These are phyloP conservation scores for Solanum pennellii DNA, from an alignment of 257 asterid genomes.

Conservation along the genomic window DNA sequence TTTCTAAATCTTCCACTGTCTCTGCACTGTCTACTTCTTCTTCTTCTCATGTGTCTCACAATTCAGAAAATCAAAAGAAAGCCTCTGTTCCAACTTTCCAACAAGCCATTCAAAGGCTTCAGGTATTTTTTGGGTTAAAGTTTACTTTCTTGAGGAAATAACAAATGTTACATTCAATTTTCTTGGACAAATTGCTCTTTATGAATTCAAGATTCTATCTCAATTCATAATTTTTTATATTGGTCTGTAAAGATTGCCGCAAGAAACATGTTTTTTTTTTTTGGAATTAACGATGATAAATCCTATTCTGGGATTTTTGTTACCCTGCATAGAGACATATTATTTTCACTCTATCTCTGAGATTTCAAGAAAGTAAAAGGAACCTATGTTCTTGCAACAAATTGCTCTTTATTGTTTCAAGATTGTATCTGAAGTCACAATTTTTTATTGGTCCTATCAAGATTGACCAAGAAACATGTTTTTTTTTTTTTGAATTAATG, in stretches of 20 bases:
- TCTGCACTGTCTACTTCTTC: slow-evolving; percentile 22
- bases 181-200: neutral
- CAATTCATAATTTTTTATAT: neutral
- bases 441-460: neutral
- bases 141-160: neutral
- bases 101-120: slow-evolving; percentile 93
- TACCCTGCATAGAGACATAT: neutral
- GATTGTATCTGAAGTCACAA: neutral
- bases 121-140: slow-evolving; percentile 26
- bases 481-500: neutral
- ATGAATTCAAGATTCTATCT: neutral
- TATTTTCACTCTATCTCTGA: neutral
- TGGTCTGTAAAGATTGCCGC: neutral
- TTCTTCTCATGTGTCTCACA: neutral
- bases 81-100: slow-evolving; percentile 66
- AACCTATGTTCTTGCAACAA: neutral
- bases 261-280: neutral
- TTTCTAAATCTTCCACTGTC: slow-evolving; percentile 12
- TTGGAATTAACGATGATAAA: neutral
- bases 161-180: neutral
- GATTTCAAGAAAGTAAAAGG: neutral
- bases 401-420: neutral
- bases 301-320: neutral
- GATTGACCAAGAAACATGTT: neutral
- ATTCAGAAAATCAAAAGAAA: neutral